Conservation (phyloP, 1,284 basidiomycete species). For the Hortiboletus rubellus region DNA sequence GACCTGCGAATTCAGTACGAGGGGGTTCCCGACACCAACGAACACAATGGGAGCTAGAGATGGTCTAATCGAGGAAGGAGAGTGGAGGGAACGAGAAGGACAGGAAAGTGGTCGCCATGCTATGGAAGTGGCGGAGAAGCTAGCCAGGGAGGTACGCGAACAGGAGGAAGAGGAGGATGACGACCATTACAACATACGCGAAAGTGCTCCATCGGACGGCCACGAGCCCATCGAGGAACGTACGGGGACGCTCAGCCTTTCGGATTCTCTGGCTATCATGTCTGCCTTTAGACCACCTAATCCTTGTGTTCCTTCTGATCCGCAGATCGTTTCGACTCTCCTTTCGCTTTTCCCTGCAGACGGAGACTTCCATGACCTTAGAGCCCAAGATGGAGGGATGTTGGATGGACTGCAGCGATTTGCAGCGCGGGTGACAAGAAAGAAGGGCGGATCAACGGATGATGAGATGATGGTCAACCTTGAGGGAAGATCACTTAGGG, state of each 20-base stretch:
- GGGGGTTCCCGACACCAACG: constrained; percentile 37
- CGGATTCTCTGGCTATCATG: constrained; percentile 59
- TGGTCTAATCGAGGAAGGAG: constrained; percentile 28
- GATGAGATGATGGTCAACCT: constrained; percentile 52
- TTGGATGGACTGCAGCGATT: constrained; percentile 71
- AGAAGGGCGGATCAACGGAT: constrained; percentile 42
- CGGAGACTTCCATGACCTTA: constrained; percentile 66
- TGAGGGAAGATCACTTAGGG: constrained; percentile 61
- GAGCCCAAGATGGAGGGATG: constrained; percentile 52
- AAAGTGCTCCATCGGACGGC: constrained; percentile 32
- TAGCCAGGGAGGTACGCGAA: constrained; percentile 54
- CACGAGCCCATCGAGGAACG: constrained; percentile 47
- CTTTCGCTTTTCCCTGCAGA: constrained; percentile 70
- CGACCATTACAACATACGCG: constrained; percentile 19
- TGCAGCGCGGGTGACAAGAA: constrained; percentile 53
- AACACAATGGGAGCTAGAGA: constrained; percentile 25
- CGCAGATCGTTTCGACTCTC: constrained; percentile 62
- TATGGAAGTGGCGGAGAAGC: constrained; percentile 49
- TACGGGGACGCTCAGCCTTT: constrained; percentile 60
- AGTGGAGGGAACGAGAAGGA: constrained; percentile 21
- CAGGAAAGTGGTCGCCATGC: constrained; percentile 46
- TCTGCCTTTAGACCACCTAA: constrained; percentile 74
- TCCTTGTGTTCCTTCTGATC: constrained; percentile 87
- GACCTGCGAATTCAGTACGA: constrained; percentile 81
- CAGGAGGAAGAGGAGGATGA: constrained; percentile 29